Percentiles rank a stretch among this genome's conserved stretches.
phyloP scores from a whole-genome alignment of 202 grass and related monocot species.

The Thinopyrum obtusiflorum region DNA sequence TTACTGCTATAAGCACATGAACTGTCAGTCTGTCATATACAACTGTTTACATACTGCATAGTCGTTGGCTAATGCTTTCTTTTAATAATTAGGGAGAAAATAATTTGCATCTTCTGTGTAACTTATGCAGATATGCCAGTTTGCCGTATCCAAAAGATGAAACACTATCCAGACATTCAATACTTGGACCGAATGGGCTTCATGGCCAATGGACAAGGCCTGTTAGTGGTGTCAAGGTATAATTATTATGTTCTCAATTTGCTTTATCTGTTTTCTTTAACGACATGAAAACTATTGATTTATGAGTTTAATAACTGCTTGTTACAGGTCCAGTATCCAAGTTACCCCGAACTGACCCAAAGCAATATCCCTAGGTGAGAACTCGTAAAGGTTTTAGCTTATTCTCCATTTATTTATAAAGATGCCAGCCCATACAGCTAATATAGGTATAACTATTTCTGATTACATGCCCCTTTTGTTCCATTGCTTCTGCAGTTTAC shows the following conservation, averaged over 20 bases:
- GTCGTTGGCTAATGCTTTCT: slow-evolving; percentile 12
- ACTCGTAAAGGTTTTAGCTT: not conserved
- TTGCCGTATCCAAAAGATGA: slow-evolving; percentile 79
- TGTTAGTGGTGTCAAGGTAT: slow-evolving; percentile 82
- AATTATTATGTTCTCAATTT: slow-evolving; percentile 35
- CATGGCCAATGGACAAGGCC: slow-evolving; percentile 54
- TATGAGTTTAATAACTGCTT: slow-evolving; percentile 33
- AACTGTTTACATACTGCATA: slow-evolving; percentile 1
- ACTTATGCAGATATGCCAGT: slow-evolving; percentile 68
- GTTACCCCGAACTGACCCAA: slow-evolving; percentile 69
- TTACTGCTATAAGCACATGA: not conserved
- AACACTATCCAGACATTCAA: slow-evolving; percentile 89
- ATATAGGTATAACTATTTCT: slow-evolving; percentile 29
- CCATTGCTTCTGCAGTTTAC: slow-evolving; percentile 48
- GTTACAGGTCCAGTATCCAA: slow-evolving; percentile 86
- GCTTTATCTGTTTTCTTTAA: not conserved
- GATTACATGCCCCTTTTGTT: slow-evolving; percentile 18
- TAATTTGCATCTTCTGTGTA: slow-evolving; percentile 7
- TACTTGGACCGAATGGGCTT: slow-evolving; percentile 90
- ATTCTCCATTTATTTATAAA: slow-evolving; percentile 14
- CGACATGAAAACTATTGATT: not conserved
- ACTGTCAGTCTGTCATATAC: not conserved
- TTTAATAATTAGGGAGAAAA: not conserved
- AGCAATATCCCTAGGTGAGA: slow-evolving; percentile 67
- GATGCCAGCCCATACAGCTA: not conserved